Evolutionary conservation across 2,329 filamentous ascomycete species (phyloP).

Genomic region (Harringtonia lauricola): DNA sequence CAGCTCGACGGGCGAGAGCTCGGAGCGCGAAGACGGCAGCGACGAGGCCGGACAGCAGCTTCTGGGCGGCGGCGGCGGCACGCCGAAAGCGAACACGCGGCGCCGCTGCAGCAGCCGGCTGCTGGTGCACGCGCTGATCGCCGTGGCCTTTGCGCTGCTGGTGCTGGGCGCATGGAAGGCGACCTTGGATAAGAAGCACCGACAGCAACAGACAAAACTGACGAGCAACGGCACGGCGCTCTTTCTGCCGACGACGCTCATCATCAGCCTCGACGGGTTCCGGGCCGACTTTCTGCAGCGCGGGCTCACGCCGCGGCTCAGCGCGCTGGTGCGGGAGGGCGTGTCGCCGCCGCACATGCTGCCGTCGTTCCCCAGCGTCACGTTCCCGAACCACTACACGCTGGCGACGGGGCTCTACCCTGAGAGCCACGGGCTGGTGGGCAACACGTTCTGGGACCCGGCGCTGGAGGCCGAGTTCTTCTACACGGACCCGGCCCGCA

Average conservation of each 20-base stretch:
- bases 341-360: slow-evolving; percentile 88
- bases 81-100: slow-evolving; percentile 14
- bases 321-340: slow-evolving; percentile 66
- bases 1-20: slow-evolving; percentile 51
- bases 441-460: slow-evolving; percentile 92
- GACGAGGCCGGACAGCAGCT: slow-evolving; percentile 43
- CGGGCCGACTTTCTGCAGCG: slow-evolving; percentile 84
- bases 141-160: slow-evolving; percentile 43
- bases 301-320: slow-evolving; percentile 72
- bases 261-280: slow-evolving; percentile 93
- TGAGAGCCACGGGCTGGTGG: slow-evolving; percentile 84
- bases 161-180: slow-evolving; percentile 48
- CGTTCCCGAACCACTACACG: slow-evolving; percentile 94
- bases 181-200: slow-evolving; percentile 26
- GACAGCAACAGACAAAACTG: background rate
- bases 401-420: slow-evolving; percentile 86
- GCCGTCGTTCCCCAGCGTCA: slow-evolving; percentile 91
- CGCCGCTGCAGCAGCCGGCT: slow-evolving; percentile 40
- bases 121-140: slow-evolving; percentile 40
- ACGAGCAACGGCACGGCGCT: slow-evolving; percentile 73
- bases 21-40: slow-evolving; percentile 50
- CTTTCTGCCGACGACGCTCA: slow-evolving; percentile 83
- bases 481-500: slow-evolving; percentile 67
- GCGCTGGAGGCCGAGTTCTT: slow-evolving; percentile 67
- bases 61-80: slow-evolving; percentile 27